Conservation (phyloP, 2,329 filamentous ascomycete genomes). For the Anisogramma anomala region DNA sequence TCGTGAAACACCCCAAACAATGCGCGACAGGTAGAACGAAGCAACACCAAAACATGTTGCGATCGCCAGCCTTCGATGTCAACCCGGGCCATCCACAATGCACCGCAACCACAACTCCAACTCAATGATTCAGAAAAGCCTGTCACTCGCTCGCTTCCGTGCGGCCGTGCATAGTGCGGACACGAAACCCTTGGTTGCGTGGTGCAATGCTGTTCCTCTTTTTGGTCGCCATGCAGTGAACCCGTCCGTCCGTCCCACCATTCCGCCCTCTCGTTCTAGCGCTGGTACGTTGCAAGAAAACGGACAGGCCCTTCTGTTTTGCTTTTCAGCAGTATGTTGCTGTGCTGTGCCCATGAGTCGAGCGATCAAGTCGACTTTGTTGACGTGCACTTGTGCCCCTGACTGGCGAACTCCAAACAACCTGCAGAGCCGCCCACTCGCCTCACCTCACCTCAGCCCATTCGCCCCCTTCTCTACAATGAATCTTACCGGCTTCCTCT, state of each 20-base stretch:
- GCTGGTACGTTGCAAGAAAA: slow-evolving; percentile 1
- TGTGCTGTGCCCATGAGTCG: not conserved
- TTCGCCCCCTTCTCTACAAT: slow-evolving; percentile 31
- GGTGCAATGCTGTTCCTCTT: not conserved
- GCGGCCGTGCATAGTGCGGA: too few species aligned
- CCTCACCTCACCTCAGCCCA: slow-evolving; percentile 20
- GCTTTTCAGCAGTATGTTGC: not conserved
- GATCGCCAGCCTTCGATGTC: too few species aligned
- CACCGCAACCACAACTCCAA: not conserved
- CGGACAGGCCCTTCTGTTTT: too few species aligned
- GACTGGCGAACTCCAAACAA: too few species aligned
- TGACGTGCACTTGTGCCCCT: too few species aligned
- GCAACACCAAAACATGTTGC: not conserved
- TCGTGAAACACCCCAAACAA: slow-evolving; percentile 1
- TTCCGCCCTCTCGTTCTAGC: too few species aligned
- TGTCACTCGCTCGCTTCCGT: not conserved
- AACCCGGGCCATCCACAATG: too few species aligned
- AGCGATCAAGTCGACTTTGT: too few species aligned
- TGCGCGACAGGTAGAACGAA: not conserved
- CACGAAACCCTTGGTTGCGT: too few species aligned
- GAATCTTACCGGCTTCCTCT: slow-evolving; percentile 27
- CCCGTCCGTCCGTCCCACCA: not conserved
- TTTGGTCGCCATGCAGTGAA: not conserved
- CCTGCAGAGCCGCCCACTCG: not conserved
- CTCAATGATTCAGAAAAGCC: not conserved